These are phyloP conservation scores for Neoarthrinium moseri DNA, from an alignment of 2,329 filamentous ascomycete species.

Conservation along the genomic window DNA sequence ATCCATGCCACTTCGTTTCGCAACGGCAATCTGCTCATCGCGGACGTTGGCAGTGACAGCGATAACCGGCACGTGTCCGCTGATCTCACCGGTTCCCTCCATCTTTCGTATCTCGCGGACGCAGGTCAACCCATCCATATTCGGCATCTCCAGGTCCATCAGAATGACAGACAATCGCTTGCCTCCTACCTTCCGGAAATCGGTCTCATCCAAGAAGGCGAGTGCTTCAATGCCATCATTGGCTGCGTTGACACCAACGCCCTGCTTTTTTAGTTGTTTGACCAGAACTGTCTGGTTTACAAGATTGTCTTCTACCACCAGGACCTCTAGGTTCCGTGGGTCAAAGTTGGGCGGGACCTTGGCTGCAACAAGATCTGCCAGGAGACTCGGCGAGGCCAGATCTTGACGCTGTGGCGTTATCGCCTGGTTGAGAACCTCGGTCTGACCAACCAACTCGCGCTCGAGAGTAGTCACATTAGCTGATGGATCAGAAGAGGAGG, in stretches of 20 bases:
- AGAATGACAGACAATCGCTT: constrained; percentile 37
- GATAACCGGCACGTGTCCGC: constrained; percentile 39
- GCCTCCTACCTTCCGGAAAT: constrained; percentile 20
- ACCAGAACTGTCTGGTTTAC: constrained; percentile 68
- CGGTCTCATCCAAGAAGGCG: constrained; percentile 33
- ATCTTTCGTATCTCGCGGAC: constrained; percentile 37
- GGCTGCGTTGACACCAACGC: constrained; percentile 58
- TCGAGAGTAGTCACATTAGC: constrained; percentile 15
- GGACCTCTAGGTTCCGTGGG: constrained; percentile 52
- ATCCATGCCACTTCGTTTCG: constrained; percentile 40
- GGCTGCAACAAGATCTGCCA: constrained; percentile 18
- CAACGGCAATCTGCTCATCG: constrained; percentile 36
- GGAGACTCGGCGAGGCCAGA: constrained; percentile 16
- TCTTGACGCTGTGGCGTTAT: constrained; percentile 24
- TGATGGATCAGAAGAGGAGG: constrained; percentile 9
- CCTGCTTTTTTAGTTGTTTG: constrained; percentile 61
- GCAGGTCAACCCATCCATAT: constrained; percentile 46
- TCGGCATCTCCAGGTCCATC: constrained; percentile 50
- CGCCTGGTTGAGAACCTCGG: constrained; percentile 11
- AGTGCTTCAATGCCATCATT: constrained; percentile 61
- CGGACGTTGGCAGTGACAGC: constrained; percentile 46
- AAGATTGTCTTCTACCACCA: constrained; percentile 66
- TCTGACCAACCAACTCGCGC: constrained; percentile 15
- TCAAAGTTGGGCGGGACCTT: constrained; percentile 24
- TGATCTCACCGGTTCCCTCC: constrained; percentile 30